These are phyloP conservation scores for Phytophthora pisi DNA, from an alignment of 352 stramenopile species.

Conservation along the genomic window DNA sequence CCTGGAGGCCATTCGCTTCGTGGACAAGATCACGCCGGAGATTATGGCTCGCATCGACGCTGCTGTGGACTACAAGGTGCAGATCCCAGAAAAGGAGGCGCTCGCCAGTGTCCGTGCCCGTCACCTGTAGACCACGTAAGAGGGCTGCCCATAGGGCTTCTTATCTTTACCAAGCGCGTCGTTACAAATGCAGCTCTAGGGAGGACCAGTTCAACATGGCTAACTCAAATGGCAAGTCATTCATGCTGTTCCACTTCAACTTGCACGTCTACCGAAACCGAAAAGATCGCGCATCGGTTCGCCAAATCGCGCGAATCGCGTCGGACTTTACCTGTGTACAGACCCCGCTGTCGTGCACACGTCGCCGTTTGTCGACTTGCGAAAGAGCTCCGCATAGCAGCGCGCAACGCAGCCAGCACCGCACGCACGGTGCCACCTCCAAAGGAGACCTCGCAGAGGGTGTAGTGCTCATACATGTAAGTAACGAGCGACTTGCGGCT, in stretches of 20 bases:
- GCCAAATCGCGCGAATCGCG: slow-evolving; percentile 2
- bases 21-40: slow-evolving; percentile 55
- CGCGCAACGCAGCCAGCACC: neutral
- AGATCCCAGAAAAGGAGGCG: slow-evolving; percentile 32
- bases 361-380: neutral
- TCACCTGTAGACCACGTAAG: slow-evolving; percentile 18
- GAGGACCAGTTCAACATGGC: too few species aligned
- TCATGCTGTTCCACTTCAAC: slow-evolving; percentile 8
- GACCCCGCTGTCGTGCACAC: neutral
- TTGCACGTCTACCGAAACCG: slow-evolving; percentile 11
- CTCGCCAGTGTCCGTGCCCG: slow-evolving; percentile 19
- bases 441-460: neutral
- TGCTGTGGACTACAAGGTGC: slow-evolving; percentile 40
- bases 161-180: too few species aligned
- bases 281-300: neutral
- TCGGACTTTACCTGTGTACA: neutral
- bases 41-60: slow-evolving; percentile 60
- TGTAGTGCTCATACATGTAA: neutral
- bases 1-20: slow-evolving; percentile 42
- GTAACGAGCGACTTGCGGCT: slow-evolving; percentile 10
- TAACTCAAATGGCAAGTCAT: too few species aligned
- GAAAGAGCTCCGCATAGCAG: neutral
- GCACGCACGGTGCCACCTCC: neutral
- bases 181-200: too few species aligned
- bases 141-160: too few species aligned